phyloP scores from a whole-genome alignment of 2,329 filamentous ascomycete genomes.

The Penicillium decumbens region DNA sequence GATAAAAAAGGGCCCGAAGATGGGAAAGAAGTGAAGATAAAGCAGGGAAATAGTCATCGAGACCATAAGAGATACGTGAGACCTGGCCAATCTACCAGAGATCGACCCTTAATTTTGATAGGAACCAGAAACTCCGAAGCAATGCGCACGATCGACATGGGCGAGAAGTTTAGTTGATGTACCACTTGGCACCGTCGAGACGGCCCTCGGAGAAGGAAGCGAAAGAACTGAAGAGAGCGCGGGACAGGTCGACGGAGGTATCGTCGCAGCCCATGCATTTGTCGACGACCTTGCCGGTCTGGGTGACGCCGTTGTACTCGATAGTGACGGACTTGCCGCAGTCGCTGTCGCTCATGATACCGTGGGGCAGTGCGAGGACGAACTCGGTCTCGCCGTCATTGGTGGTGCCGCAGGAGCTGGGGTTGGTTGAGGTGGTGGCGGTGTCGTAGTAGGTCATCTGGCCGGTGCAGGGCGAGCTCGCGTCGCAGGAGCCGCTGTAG shows the following conservation, averaged over 20 bases:
- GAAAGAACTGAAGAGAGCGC: conserved; percentile 54
- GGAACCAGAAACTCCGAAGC: background rate
- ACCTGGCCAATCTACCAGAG: conserved; percentile 24
- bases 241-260: conserved; percentile 57
- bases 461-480: conserved; percentile 44
- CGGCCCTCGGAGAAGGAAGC: conserved; percentile 37
- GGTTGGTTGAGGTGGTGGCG: conserved; percentile 54
- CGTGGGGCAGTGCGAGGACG: conserved; percentile 65
- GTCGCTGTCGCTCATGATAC: conserved; percentile 64
- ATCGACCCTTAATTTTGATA: conserved; percentile 7
- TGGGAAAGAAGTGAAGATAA: conserved; percentile 16
- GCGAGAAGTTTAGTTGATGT: conserved; percentile 30
- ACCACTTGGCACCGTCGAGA: conserved; percentile 41
- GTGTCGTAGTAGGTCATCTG: conserved; percentile 71
- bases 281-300: conserved; percentile 61
- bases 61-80: conserved; percentile 4
- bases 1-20: conserved; percentile 8
- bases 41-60: conserved; percentile 17
- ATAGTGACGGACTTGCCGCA: conserved; percentile 68
- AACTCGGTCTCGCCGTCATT: conserved; percentile 54
- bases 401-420: conserved; percentile 57
- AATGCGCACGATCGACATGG: conserved; percentile 18
- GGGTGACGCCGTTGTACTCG: conserved; percentile 54
- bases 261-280: conserved; percentile 67
- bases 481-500: conserved; percentile 25